Base-by-base conservation (phyloP, 2,329 filamentous ascomycete species). In the Zymoseptoria ardabiliae region DNA sequence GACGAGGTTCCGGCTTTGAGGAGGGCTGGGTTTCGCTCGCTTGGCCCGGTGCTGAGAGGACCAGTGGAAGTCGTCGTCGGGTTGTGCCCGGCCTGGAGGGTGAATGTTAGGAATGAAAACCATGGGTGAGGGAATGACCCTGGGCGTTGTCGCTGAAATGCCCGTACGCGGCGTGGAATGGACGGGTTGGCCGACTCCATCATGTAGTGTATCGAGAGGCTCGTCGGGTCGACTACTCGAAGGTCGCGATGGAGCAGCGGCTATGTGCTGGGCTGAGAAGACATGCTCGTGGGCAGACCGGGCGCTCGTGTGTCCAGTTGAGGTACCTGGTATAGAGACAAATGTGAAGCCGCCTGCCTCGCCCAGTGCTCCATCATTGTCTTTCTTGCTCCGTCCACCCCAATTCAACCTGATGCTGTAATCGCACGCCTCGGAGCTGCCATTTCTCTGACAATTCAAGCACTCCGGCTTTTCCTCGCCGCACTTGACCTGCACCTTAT, bases 401-500 rank as follows among this genome's bases (percentile, higher is more conserved):
- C 90, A 93, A 68, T 92, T 92, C 64, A 93, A 76, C 30, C 88
- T 82, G 66, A 93, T 89, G 68, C 85, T 89, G 72, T 92, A 93
- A 73, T 94, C 89, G 76, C 90, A 94, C 53, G 77, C 76, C 70
- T 91, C 88, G 4, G 35, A 41, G 35, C 35, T 41, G 61, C 85
- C 85, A 25, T 57, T 66, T 62, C 85, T 85, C 67, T 85, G 80
- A 73, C 90, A 93, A 69, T 91, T 91, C 54, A 81, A 69, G 73
- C 90, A 93, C 62, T 74, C 76, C 13, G 90, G 89, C 65, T 87
- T 87, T 70, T 89, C 86, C 73, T 93, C 90, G 63, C 87, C 89
- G 74, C 89, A 93, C 78, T 92, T 92, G 63, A 89, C 35, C 35
- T 41, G 17, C 10, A 17, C 17, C 35, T 17, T 11, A 41, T 41